Conservation (phyloP, 176 grass and related monocot genomes). For the Oryza officinalis region DNA sequence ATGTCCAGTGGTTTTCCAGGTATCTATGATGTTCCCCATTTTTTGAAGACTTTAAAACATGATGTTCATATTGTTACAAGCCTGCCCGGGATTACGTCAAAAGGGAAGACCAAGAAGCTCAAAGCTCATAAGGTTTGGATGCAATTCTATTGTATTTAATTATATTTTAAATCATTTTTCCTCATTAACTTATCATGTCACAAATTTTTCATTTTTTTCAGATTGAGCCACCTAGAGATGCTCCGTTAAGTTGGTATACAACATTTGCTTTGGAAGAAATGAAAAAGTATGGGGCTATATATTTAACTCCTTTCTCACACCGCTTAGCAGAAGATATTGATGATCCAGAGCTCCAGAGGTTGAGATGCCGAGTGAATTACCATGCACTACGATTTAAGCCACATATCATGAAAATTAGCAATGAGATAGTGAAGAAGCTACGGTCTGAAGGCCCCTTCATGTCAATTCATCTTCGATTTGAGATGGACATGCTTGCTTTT, state of each 20-base stretch:
- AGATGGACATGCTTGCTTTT: constrained; percentile 99
- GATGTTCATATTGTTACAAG: constrained; percentile 73
- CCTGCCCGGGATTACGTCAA: constrained; percentile 64
- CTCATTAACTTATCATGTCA: neutral
- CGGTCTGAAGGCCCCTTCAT: constrained; percentile 82
- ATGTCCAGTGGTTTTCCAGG: constrained; percentile 85
- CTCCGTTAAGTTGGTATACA: constrained; percentile 86
- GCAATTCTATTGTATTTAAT: neutral
- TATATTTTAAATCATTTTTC: neutral
- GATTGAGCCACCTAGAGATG: constrained; percentile 93
- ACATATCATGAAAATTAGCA: constrained; percentile 88
- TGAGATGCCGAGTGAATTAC: constrained; percentile 91
- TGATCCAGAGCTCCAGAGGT: constrained; percentile 84
- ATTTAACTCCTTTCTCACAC: constrained; percentile 97
- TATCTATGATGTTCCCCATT: constrained; percentile 98
- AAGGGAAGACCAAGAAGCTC: constrained; percentile 86
- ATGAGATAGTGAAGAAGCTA: constrained; percentile 88
- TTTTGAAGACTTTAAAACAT: constrained; percentile 78
- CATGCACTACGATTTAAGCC: constrained; percentile 94
- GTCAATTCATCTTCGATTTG: constrained; percentile 96
- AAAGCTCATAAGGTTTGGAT: constrained; percentile 68
- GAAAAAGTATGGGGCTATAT: constrained; percentile 81
- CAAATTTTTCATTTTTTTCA: constrained; percentile 18
- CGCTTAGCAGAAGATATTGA: constrained; percentile 91
- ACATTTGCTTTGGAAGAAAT: constrained; percentile 84